Conservation (phyloP, 176 grass and related monocot species). For the Oryza nivara region DNA sequence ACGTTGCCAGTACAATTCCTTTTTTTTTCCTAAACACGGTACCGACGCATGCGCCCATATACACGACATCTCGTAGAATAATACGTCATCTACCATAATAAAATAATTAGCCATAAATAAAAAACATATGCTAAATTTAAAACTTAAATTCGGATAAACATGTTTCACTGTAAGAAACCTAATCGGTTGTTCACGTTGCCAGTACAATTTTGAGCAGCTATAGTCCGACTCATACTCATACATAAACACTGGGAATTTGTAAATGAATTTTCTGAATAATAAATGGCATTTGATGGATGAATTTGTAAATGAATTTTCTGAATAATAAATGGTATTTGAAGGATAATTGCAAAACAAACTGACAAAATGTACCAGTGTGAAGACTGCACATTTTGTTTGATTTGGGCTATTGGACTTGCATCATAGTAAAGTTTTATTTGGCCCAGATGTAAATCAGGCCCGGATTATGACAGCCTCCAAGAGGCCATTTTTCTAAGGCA, state of each 20-base stretch:
- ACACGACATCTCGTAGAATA: too few relatives aligned
- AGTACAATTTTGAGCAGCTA: neutral
- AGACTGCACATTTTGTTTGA: neutral
- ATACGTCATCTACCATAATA: too few relatives aligned
- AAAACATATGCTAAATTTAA: too few relatives aligned
- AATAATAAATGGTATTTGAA: neutral
- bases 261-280: neutral
- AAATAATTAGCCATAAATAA: too few relatives aligned
- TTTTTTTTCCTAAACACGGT: too few relatives aligned
- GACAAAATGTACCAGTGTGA: neutral
- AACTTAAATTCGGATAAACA: too few relatives aligned
- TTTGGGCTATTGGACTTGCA: slow-evolving; percentile 5
- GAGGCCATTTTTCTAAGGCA: neutral
- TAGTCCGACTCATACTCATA: neutral
- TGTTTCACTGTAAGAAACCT: too few relatives aligned
- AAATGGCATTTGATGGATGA: neutral
- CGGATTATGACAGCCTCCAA: neutral
- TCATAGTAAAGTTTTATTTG: neutral
- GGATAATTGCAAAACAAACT: neutral
- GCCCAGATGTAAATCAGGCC: slow-evolving; percentile 16
- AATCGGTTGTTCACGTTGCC: neutral
- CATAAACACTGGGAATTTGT: neutral
- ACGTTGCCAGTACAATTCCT: too few relatives aligned
- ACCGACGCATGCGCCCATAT: too few relatives aligned
- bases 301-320: neutral